Base-by-base conservation (phyloP, 768 basidiomycete genomes). In the Collybiopsis luxurians region DNA sequence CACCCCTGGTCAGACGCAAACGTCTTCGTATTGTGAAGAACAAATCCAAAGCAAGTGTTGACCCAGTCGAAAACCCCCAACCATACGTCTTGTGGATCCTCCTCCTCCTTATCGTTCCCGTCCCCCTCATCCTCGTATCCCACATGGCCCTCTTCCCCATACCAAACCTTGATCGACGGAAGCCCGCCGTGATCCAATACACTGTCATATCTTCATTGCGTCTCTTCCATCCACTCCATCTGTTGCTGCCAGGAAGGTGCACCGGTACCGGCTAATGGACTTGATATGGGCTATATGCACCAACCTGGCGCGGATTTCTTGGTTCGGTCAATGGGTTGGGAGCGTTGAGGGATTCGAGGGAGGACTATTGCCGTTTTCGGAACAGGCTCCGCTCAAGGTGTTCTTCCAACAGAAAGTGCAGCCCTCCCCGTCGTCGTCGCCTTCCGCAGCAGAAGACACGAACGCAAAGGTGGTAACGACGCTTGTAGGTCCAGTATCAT, bases 351-450 rank as follows among this genome's bases (percentile, higher is more conserved):
- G 45, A 7, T 55, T 19, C n/a, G 23, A 38, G 13, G 54, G 54
- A 0, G 54, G 54, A 38, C 6, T 72, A 77, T 84, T 84, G 70
- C 90, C 90, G 0, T 92, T 92, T 73, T 79, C 80, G 15, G 69
- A 74, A 39, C 67, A 78, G 21, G 68, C 79, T 4, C 89, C 89
- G 0, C 70, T 91, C 63, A 90, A 89, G 60, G 69, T 90, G 1
- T 89, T 77, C 69, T 92, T 91, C 76, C 76, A 77, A 48, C 90
- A 92, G 65, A 73, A 65, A 1, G 72, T 90, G 6, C 72, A 78
- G 47, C 68, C 89, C 39, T 61, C 64, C 28, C 57, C 57, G 7
- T 38, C 45, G 6, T 34, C 31, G 31, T 34, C 31, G 5, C 31
- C 13, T 12, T 27, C 12, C n/a, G 21, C 17, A 19, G 31, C n/a